Base-by-base conservation (phyloP, 2,329 filamentous ascomycete genomes). In the Penicillium sumatraense region DNA sequence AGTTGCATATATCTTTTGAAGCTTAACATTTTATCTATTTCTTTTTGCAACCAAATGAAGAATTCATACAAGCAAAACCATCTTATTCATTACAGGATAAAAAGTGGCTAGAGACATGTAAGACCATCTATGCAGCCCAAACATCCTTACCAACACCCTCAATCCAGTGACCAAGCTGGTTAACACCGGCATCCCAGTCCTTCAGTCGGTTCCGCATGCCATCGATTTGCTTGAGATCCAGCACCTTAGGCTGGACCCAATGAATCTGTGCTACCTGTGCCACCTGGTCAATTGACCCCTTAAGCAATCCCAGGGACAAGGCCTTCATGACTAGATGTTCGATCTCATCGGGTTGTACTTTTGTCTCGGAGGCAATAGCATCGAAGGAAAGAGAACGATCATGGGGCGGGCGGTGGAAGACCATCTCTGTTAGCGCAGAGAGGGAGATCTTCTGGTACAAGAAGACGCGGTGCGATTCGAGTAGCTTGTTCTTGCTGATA, bases 311-410 rank as follows among this genome's bases (percentile, higher is more conserved):
- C 65, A 99, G 78, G 70, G 93, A 97, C 68, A 99, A 78, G n/a
- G 95, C 95, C 82, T 97, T 98, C 95, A 99, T 99, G 68, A 99
- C 90, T 61, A 99, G 80, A 74, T 98, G 93, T 82, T 99, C 95
- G 65, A 99, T 98, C 79, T 98, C 91, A 68, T 95, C 87, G 2
- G 87, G 86, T 65, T 87, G 85, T 49, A 99, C 93, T 77, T 96
- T 96, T 3, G 95, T 99, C 80, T 98, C 93, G 64, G 89, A 83
- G 5, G 90, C 86, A 69, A 99, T 97, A 47, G 91, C 90, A 49
- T 82, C 79, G 78, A 99, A 99, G 4, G 89, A 89, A 89, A 99
- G 95, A 68, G 91, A 89, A 61, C 95, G 90, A 80, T 98, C 91
- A 73, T 99, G 95, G 26, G 95, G 93, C 46, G 95, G 92, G 44